These are phyloP conservation scores for Naganishia onofrii DNA, from an alignment of 768 basidiomycete species.

Conservation along the genomic window DNA sequence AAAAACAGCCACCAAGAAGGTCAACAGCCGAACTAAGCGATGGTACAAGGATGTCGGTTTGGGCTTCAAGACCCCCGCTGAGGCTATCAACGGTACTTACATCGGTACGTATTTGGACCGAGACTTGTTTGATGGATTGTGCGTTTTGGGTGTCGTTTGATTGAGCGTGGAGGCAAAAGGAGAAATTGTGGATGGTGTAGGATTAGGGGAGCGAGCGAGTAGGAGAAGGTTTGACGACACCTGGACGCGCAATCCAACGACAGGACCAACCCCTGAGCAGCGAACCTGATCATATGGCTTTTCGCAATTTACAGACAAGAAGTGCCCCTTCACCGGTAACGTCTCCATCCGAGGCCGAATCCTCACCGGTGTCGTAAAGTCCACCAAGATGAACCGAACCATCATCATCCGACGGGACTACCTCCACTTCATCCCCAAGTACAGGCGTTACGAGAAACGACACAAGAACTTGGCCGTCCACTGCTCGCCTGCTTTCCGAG, in stretches of 20 bases:
- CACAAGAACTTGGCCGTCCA: slow-evolving; percentile 99
- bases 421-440: slow-evolving; percentile 76
- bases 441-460: slow-evolving; percentile 86
- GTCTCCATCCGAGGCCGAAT: slow-evolving; percentile 99
- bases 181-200: background rate
- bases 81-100: slow-evolving; percentile 94
- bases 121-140: background rate
- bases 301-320: slow-evolving; percentile 72
- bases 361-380: slow-evolving; percentile 93
- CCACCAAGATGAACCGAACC: slow-evolving; percentile 99
- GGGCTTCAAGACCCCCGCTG: slow-evolving; percentile 91
- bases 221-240: background rate
- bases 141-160: slow-evolving; percentile 1
- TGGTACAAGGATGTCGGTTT: slow-evolving; percentile 99
- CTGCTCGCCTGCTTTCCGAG: slow-evolving; percentile 97
- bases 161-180: background rate
- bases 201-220: background rate
- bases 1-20: slow-evolving; percentile 76
- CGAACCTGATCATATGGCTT: background rate
- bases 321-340: slow-evolving; percentile 97
- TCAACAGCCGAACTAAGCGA: slow-evolving; percentile 88
- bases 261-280: background rate
- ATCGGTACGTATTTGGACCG: slow-evolving; percentile 65
- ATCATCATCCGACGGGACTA: slow-evolving; percentile 78
- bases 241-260: background rate